Base-by-base conservation (phyloP, 257 asterid genomes). In the Schizonepeta tenuifolia region DNA sequence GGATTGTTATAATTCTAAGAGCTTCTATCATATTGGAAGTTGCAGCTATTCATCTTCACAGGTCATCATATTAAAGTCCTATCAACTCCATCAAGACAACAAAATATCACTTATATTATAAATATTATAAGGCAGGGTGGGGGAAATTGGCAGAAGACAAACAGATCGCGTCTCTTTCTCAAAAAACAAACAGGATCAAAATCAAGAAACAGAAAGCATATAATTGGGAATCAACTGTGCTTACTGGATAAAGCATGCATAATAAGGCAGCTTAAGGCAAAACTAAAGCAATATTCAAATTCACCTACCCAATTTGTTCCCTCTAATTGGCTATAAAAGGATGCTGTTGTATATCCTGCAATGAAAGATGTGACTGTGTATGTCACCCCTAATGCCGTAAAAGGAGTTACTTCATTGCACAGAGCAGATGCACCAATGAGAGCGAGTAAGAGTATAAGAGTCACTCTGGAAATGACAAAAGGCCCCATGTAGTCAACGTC, bases 311-410 rank as follows among this genome's bases (percentile, higher is more conserved):
- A 88, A 33, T 88, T 79, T 56, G 86, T 56, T 79, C 96, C 96
- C 69, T 86, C 96, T 56, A 88, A 82, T 80, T 86, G 92, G 82
- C 82, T 76, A 80, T 85, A 90, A 78, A 86, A 90, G 71, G 85
- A 80, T 7, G 87, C 75, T 24, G 90, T 80, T 6, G 79, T 82
- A 46, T 79, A 89, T 43, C 92, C 91, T 2, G 92, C 87, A 53
- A 86, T 70, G 31, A 89, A 90, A 55, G 89, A 84, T 18, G 96
- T 86, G 21, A 86, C 81, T 8, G 86, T 82, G 63, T 84, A 87
- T 65, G 76, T 80, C 47, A 82, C 80, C 79, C 84, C 78, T 33
- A 85, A 75, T 31, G 88, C 84, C 0, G 82, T 72, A 43, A 85
- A 79, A 14, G 81, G 84, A 57, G 83, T 84, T 72, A 85, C 90